Percentiles rank a stretch among this genome's conserved stretches.
These are phyloP conservation scores for Fusarium neocosmosporiellum DNA, from an alignment of 2,329 filamentous ascomycete species.

Conservation along the genomic window DNA sequence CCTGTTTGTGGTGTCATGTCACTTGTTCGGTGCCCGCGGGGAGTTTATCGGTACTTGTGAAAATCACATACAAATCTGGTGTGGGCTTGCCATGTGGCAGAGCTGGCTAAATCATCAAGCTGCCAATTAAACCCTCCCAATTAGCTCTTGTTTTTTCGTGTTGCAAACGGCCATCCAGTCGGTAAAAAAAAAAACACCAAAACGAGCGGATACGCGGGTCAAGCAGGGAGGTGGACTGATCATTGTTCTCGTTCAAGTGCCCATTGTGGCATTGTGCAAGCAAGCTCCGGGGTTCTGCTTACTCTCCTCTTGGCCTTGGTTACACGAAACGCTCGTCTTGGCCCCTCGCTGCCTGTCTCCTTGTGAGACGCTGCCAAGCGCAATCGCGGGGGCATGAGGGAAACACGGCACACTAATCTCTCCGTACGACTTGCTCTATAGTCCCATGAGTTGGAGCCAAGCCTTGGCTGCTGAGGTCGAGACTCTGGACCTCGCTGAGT, in stretches of 20 bases:
- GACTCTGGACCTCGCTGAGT: constrained; percentile 34
- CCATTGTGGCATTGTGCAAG: neutral
- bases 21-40: constrained; percentile 5
- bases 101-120: neutral
- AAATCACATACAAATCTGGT: constrained; percentile 12
- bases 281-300: neutral
- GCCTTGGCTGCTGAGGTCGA: constrained; percentile 43
- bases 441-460: constrained; percentile 40
- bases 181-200: neutral
- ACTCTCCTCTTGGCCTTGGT: constrained; percentile 5
- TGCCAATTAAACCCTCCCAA: constrained; percentile 6
- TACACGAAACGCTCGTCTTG: constrained; percentile 18
- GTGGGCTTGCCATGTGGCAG: constrained; percentile 1
- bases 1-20: neutral
- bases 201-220: neutral
- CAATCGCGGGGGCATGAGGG: constrained; percentile 32
- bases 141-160: constrained; percentile 1
- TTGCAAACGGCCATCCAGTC: neutral
- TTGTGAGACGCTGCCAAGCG: constrained; percentile 37
- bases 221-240: neutral
- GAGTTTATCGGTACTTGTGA: constrained; percentile 25
- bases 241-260: neutral
- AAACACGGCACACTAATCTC: constrained; percentile 38
- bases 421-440: constrained; percentile 22
- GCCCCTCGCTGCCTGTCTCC: constrained; percentile 7